Evolutionary conservation across 2,329 filamentous ascomycete genomes (phyloP), one percentile per base, ranked within the genome.

Genomic region (Boeremia exigua): DNA sequence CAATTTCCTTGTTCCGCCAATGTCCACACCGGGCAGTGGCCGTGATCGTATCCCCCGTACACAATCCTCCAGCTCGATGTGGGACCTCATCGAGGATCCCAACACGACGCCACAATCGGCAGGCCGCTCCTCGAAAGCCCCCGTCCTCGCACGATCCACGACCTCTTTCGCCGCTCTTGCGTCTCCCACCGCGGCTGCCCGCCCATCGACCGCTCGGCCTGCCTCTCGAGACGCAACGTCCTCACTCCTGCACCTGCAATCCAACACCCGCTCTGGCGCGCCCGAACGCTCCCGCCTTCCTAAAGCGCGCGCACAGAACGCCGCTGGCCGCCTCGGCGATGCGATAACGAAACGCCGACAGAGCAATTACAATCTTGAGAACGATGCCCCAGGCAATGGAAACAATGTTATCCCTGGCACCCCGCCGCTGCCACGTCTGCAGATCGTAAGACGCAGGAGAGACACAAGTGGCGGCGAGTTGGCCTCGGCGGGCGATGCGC

Each of bases 391-490:
- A 3, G 47, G 53, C 6, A 37, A n/a, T 15, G 51, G 48, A 11
- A 48, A 38, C n/a, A 39, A 27, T 19, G 27, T 52, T 5, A 38
- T 38, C 2, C 17, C 27, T 28, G 51, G 29, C 30, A 56, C 56
- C 4, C 63, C 69, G 23, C 71, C 71, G 2, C 48, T 74, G 9
- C 71, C 72, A 0, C 54, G 72, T 2, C 43, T 75, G 39, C 69
- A 73, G 44, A 72, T 75, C 43, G 67, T 73, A 15, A 54, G 73
- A 9, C 47, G 71, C 1, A 61, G 73, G 42, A 57, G 73, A n/a
- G 71, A 75, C 45, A 75, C 72, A 2, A 71, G 67, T 50, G 73
- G 71, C 0, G 72, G 71, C 3, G 72, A 74, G 45, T 61, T 74
- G 61, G 66, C 56, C 33, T 62, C 60, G 77, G 50, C 36, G 7